Conservation (phyloP, 192 early-diverging fungal species). For the Coemansia javaensis region DNA sequence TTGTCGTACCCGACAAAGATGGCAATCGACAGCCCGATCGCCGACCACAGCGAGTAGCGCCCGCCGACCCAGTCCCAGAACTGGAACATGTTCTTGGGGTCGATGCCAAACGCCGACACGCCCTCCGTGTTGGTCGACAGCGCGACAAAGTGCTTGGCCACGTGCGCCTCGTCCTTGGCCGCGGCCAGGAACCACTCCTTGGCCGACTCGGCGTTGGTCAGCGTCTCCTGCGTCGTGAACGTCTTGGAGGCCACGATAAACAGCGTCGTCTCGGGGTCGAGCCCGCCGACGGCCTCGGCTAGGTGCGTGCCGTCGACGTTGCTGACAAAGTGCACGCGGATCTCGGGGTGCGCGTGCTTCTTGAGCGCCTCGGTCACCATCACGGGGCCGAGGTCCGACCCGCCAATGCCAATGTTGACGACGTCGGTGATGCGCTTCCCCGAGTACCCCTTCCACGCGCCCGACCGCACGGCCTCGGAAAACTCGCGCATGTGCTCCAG, state of each 20-base stretch:
- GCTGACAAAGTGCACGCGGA: conserved; percentile 91
- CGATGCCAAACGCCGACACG: conserved; percentile 90
- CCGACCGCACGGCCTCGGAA: conserved; percentile 79
- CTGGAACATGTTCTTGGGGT: conserved; percentile 97
- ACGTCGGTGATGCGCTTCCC: conserved; percentile 90
- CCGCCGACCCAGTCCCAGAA: conserved; percentile 99
- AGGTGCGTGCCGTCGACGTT: conserved; percentile 98
- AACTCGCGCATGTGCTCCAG: conserved; percentile 88
- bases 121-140: conserved; percentile 90
- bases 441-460: conserved; percentile 94
- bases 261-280: conserved; percentile 82
- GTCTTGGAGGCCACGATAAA: conserved; percentile 98
- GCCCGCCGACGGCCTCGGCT: conserved; percentile 82
- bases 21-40: conserved; percentile 95
- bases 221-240: conserved; percentile 98
- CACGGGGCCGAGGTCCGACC: conserved; percentile 94
- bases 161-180: conserved; percentile 79
- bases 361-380: conserved; percentile 99
- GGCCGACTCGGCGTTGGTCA: conserved; percentile 93
- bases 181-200: conserved; percentile 86
- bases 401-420: conserved; percentile 99
- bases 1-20: conserved; percentile 94
- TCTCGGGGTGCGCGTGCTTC: conserved; percentile 72
- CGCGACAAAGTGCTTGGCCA: conserved; percentile 99
- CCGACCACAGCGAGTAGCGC: conserved; percentile 98